phyloP scores from a whole-genome alignment of 2,329 filamentous ascomycete genomes.

The Sporothrix sp. region DNA sequence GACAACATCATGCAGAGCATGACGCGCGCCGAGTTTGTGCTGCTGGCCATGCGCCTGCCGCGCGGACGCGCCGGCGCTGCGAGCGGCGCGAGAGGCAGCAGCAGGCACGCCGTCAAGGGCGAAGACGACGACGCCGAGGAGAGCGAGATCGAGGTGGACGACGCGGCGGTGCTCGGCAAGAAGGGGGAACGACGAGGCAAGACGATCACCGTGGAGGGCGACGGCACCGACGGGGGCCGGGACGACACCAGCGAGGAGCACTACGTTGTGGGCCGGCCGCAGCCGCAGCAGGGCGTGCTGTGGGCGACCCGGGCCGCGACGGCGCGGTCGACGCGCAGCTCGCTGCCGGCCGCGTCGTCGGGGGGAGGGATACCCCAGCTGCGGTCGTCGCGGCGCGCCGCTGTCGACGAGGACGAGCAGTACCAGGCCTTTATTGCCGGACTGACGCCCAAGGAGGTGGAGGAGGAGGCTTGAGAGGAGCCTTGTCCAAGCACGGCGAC shows the following conservation, averaged over 20 bases:
- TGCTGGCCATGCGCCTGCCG: slow-evolving; percentile 57
- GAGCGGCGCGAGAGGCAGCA: background rate
- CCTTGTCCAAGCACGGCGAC: background rate
- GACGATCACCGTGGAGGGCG: background rate
- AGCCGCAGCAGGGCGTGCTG: slow-evolving; percentile 17
- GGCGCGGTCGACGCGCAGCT: background rate
- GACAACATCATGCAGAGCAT: slow-evolving; percentile 60
- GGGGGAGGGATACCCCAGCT: slow-evolving; percentile 8
- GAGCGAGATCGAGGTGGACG: background rate
- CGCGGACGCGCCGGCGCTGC: slow-evolving; percentile 25
- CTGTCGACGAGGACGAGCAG: slow-evolving; percentile 33
- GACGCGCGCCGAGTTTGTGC: slow-evolving; percentile 57
- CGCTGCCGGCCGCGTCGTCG: background rate
- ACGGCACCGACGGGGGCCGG: background rate
- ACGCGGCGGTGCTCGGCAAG: slow-evolving; percentile 19
- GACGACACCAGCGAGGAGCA: background rate
- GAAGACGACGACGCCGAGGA: background rate
- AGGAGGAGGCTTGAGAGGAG: slow-evolving; percentile 12
- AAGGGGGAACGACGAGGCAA: slow-evolving; percentile 19
- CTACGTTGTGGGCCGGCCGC: slow-evolving; percentile 11
- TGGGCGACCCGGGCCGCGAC: slow-evolving; percentile 16
- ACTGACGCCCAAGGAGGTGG: slow-evolving; percentile 26
- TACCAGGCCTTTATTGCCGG: slow-evolving; percentile 37
- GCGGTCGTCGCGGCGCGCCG: slow-evolving; percentile 19
- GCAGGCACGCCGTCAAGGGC: background rate